Percentiles rank a stretch among this genome's conserved stretches.
These are phyloP conservation scores for Rossbeevera mucosa DNA, from an alignment of 768 basidiomycete species.

Conservation along the genomic window DNA sequence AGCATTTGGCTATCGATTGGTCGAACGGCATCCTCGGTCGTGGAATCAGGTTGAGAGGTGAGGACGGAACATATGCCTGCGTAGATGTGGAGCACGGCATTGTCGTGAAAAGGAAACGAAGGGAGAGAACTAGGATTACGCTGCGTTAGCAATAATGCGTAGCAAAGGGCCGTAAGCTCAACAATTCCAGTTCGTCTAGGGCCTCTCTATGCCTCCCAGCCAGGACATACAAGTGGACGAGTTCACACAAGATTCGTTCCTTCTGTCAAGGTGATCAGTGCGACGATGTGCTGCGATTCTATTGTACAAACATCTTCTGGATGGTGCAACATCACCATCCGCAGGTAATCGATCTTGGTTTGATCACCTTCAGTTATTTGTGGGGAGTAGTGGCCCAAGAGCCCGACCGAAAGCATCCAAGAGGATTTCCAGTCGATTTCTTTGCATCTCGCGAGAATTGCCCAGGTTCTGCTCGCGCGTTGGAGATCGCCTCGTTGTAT, in stretches of 20 bases:
- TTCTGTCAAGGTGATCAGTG: conserved; percentile 44
- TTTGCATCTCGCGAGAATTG: conserved; percentile 69
- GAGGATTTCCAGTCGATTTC: conserved; percentile 71
- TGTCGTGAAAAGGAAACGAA: conserved; percentile 83
- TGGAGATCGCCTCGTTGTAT: conserved; percentile 61
- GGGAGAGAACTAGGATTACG: conserved; percentile 63
- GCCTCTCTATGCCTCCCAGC: conserved; percentile 60
- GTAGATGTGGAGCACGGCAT: conserved; percentile 73
- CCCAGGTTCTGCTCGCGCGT: conserved; percentile 68
- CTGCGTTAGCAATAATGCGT: not conserved
- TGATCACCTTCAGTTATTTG: conserved; percentile 27
- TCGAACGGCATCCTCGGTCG: conserved; percentile 1
- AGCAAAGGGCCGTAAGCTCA: conserved; percentile 23
- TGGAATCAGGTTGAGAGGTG: conserved; percentile 40
- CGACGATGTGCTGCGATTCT: not conserved
- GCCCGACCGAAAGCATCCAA: conserved; percentile 63
- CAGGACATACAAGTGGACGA: conserved; percentile 63
- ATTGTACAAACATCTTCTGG: conserved; percentile 53
- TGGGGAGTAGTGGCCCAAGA: conserved; percentile 40
- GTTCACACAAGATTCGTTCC: conserved; percentile 69
- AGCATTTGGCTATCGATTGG: conserved; percentile 42
- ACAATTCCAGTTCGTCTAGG: conserved; percentile 85
- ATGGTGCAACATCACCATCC: conserved; percentile 65
- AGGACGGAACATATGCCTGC: conserved; percentile 73
- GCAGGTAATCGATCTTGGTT: conserved; percentile 55